These are phyloP conservation scores for Gloeostereum incarnatum DNA, from an alignment of 768 basidiomycete species.

Conservation along the genomic window DNA sequence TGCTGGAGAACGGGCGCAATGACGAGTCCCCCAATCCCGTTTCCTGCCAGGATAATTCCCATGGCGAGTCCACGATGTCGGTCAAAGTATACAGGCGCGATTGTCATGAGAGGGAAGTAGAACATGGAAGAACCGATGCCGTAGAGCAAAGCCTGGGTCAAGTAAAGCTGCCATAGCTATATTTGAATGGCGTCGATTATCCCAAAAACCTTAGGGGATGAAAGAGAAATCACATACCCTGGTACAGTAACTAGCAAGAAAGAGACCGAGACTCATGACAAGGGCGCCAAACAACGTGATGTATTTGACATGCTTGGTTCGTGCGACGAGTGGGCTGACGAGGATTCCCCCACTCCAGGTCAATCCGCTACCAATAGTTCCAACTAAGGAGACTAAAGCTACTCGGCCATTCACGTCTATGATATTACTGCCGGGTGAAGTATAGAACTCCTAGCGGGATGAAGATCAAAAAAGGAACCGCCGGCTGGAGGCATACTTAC, in stretches of 20 bases:
- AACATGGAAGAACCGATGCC: slow-evolving; percentile 33
- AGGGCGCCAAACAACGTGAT: slow-evolving; percentile 25
- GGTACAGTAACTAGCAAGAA: slow-evolving; percentile 29
- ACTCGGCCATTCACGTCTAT: slow-evolving; percentile 24
- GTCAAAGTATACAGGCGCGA: slow-evolving; percentile 32
- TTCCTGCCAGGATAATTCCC: slow-evolving; percentile 30
- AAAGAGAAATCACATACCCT: slow-evolving; percentile 13
- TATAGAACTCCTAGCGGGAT: slow-evolving; percentile 29
- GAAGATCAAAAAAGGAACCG: background rate
- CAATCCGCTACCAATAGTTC: slow-evolving; percentile 32
- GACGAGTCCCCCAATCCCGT: slow-evolving; percentile 33
- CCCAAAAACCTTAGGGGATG: no score
- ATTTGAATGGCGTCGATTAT: background rate
- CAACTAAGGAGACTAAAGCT: slow-evolving; percentile 29
- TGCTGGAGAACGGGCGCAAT: slow-evolving; percentile 27
- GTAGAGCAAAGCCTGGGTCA: slow-evolving; percentile 31
- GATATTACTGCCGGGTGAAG: slow-evolving; percentile 25
- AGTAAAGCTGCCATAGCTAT: slow-evolving; percentile 33
- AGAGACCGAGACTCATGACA: slow-evolving; percentile 30
- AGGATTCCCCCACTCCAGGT: slow-evolving; percentile 38
- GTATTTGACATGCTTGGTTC: slow-evolving; percentile 19
- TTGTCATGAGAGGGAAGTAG: slow-evolving; percentile 33
- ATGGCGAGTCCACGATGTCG: slow-evolving; percentile 35
- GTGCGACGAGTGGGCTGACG: slow-evolving; percentile 28
- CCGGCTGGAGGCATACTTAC: slow-evolving; percentile 9